phyloP scores from a whole-genome alignment of 106 monocot species.

The Acorus gramineus region DNA sequence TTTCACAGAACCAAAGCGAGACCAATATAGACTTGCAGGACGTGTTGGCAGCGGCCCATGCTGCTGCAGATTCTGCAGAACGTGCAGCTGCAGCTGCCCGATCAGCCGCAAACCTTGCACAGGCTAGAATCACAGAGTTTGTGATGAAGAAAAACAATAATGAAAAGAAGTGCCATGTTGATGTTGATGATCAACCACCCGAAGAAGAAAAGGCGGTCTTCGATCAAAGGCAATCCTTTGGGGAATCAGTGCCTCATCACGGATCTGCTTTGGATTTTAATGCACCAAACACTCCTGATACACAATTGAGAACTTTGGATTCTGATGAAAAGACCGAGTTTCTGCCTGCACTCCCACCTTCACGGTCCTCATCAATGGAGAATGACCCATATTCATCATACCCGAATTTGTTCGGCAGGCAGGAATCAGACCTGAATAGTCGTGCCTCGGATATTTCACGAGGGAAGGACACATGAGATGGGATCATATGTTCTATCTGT shows the following conservation, averaged over 20 bases:
- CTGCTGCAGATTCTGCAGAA: constrained; percentile 80
- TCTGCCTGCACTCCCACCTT: constrained; percentile 21
- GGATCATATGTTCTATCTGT: no score
- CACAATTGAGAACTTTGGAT: constrained; percentile 9
- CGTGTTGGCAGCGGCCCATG: constrained; percentile 73
- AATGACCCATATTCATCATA: constrained; percentile 88
- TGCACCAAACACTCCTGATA: not conserved
- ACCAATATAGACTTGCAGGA: constrained; percentile 52
- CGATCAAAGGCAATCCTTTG: constrained; percentile 26
- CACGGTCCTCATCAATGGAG: constrained; percentile 56
- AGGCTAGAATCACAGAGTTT: constrained; percentile 64
- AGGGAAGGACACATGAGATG: no score
- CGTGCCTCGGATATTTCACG: no score
- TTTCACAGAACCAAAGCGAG: constrained; percentile 14
- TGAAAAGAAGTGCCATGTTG: not conserved
- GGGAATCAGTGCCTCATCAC: constrained; percentile 1
- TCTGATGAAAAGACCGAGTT: constrained; percentile 1
- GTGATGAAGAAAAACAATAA: constrained; percentile 17
- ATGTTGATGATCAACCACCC: not conserved
- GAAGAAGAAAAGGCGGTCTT: constrained; percentile 15
- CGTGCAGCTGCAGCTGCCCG: constrained; percentile 74
- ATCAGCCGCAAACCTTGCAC: constrained; percentile 80
- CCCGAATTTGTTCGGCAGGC: constrained; percentile 70
- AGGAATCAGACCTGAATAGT: constrained; percentile 21
- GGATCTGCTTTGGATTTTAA: not conserved